phyloP scores from a whole-genome alignment of 2,329 filamentous ascomycete genomes.

The Amesomyces nigricolor region DNA sequence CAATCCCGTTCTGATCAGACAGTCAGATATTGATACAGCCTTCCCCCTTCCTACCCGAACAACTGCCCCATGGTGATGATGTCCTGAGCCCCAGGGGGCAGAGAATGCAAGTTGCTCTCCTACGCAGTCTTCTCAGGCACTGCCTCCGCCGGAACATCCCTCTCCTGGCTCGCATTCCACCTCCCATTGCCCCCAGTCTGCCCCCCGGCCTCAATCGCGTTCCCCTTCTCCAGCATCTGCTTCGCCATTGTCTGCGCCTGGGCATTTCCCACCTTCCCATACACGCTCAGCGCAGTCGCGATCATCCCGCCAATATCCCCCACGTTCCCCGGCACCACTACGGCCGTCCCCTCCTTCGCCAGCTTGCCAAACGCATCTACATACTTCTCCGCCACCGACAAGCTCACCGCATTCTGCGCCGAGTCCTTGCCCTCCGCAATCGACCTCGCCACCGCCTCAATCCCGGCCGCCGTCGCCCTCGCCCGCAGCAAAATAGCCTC shows the following conservation, averaged over 20 bases:
- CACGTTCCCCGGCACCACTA: conserved; percentile 94
- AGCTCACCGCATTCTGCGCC: conserved; percentile 77
- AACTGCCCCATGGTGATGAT: background rate
- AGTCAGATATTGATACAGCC: background rate
- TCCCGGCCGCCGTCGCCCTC: conserved; percentile 76
- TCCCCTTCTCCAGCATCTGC: conserved; percentile 37
- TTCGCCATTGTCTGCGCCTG: conserved; percentile 64
- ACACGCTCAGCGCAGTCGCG: conserved; percentile 89
- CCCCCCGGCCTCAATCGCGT: conserved; percentile 19
- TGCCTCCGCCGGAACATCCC: background rate
- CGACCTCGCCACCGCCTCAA: conserved; percentile 74
- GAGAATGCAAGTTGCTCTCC: background rate
- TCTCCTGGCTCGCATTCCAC: background rate
- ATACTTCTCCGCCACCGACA: conserved; percentile 94
- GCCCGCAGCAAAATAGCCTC: conserved; percentile 88
- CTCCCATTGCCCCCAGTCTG: background rate
- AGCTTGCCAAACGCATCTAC: conserved; percentile 86
- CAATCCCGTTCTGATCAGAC: conserved; percentile 8
- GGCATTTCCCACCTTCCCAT: conserved; percentile 82
- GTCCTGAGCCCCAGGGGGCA: background rate
- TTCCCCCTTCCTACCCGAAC: background rate
- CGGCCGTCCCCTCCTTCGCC: conserved; percentile 89
- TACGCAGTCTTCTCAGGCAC: background rate
- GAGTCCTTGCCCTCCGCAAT: conserved; percentile 68
- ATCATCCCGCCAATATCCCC: conserved; percentile 97